Evolutionary conservation across 768 basidiomycete genomes (phyloP).

Genomic region (Udeniomyces megalosporus): DNA sequence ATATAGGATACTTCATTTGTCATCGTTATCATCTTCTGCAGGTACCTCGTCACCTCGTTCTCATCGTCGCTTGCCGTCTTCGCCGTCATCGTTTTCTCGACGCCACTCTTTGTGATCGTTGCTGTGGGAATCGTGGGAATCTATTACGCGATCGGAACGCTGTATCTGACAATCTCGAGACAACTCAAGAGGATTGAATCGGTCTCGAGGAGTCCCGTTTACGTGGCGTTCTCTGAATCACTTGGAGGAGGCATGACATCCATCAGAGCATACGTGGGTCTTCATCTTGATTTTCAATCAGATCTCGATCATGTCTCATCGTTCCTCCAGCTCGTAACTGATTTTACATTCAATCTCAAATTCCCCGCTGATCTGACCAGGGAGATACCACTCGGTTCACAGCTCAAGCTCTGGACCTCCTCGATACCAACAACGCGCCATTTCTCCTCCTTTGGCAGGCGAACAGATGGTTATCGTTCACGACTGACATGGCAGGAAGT

Average conservation of each 20-base stretch:
- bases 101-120: conserved; percentile 18
- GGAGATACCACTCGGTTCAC: conserved; percentile 32
- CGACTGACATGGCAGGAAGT: conserved; percentile 28
- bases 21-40: conserved; percentile 6
- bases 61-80: conserved; percentile 22
- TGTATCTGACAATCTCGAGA: conserved; percentile 31
- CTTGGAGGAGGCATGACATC: no score
- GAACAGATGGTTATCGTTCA: conserved; percentile 28
- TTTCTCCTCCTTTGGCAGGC: conserved; percentile 11
- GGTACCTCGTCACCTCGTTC: conserved; percentile 18
- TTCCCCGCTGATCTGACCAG: no score
- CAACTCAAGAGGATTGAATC: conserved; percentile 33
- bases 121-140: conserved; percentile 17
- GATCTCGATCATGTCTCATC: neutral
- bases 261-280: neutral
- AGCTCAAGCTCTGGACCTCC: conserved; percentile 24
- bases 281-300: neutral
- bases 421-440: conserved; percentile 28
- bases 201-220: conserved; percentile 28
- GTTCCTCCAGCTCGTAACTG: no score
- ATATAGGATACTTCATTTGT: no score
- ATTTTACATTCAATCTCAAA: no score
- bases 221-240: conserved; percentile 30
- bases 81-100: conserved; percentile 26
- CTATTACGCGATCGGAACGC: conserved; percentile 29